Percentiles rank a stretch among this genome's conserved stretches.
These are phyloP conservation scores for Heracleum sosnowskyi DNA, from an alignment of 129 eudicot genomes.

Conservation along the genomic window DNA sequence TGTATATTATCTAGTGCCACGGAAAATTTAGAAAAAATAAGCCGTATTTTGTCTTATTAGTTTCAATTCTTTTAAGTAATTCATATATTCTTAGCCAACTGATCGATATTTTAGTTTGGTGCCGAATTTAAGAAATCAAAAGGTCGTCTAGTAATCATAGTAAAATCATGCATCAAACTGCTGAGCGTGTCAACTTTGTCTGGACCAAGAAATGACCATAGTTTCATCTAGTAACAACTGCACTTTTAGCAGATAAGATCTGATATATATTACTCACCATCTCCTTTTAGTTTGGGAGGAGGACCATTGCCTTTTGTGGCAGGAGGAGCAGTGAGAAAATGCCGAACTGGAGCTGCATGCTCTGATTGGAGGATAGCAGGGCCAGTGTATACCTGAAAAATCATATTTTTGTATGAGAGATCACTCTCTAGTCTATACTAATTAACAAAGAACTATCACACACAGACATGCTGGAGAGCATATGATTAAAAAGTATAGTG, in stretches of 20 bases:
- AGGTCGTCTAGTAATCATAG: neutral
- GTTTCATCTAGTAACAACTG: neutral
- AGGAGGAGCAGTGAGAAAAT: constrained; percentile 41
- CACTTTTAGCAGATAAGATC: neutral
- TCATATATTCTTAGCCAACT: neutral
- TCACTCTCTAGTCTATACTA: neutral
- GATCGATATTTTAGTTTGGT: neutral
- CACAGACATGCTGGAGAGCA: neutral
- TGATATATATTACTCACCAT: constrained; percentile 28
- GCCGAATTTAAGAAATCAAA: neutral
- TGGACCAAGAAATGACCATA: neutral
- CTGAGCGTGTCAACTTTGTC: neutral
- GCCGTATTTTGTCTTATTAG: neutral
- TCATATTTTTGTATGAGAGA: neutral
- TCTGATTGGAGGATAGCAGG: constrained; percentile 20
- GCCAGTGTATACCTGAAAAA: neutral
- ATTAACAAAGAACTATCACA: neutral
- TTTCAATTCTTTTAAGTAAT: neutral
- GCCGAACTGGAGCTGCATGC: constrained; percentile 30
- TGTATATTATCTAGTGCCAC: neutral
- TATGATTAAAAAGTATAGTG: neutral
- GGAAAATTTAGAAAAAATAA: too few species aligned
- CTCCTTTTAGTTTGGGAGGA: constrained; percentile 31
- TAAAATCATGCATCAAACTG: neutral
- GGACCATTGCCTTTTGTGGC: neutral